These are phyloP conservation scores for Talaromyces sp. DNA, from an alignment of 2,329 filamentous ascomycete genomes.

Conservation along the genomic window DNA sequence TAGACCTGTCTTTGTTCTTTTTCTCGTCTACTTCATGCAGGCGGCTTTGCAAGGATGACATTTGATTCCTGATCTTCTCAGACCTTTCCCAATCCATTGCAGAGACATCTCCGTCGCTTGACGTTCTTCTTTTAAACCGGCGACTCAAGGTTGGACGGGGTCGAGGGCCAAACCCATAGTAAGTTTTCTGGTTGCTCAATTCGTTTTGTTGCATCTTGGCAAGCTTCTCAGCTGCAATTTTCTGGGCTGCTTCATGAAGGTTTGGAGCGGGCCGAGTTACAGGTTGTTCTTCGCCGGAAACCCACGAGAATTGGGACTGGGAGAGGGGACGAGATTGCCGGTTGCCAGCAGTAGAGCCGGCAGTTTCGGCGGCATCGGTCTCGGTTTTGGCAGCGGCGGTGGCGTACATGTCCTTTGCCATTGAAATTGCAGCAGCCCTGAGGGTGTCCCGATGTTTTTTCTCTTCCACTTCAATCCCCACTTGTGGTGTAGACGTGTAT, in stretches of 20 bases:
- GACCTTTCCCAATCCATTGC: conserved; percentile 65
- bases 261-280: conserved; percentile 30
- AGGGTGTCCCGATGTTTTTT: conserved; percentile 66
- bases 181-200: conserved; percentile 70
- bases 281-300: conserved; percentile 20
- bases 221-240: conserved; percentile 76
- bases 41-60: conserved; percentile 69
- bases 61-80: conserved; percentile 69
- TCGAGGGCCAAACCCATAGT: conserved; percentile 53
- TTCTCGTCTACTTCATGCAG: conserved; percentile 67
- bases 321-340: conserved; percentile 26
- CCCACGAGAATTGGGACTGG: conserved; percentile 27
- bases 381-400: conserved; percentile 40
- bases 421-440: conserved; percentile 77
- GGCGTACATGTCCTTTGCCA: conserved; percentile 84
- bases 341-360: conserved; percentile 27
- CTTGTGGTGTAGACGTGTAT: conserved; percentile 71
- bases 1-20: conserved; percentile 67
- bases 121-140: conserved; percentile 59
- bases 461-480: conserved; percentile 69
- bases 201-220: conserved; percentile 72
- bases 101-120: conserved; percentile 59
- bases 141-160: conserved; percentile 51
- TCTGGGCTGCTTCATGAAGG: conserved; percentile 82
- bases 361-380: conserved; percentile 13